phyloP scores from a whole-genome alignment of 192 early-diverging fungal genomes.

The Backusella australiensis region DNA sequence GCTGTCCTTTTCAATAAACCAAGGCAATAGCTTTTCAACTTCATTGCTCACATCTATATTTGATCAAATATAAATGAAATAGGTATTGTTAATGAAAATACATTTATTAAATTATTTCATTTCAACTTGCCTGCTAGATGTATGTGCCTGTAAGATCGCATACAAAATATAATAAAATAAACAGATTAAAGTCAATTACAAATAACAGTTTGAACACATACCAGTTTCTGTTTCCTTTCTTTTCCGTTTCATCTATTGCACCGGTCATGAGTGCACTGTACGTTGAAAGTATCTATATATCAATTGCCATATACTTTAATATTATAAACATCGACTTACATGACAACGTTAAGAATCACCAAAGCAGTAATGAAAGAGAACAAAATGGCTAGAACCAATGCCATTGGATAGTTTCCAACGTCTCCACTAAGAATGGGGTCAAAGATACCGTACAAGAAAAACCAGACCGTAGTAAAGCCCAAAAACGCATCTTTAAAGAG shows the following conservation, averaged over 20 bases:
- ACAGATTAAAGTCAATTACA: background rate
- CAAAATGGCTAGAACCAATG: background rate
- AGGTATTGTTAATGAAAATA: too few relatives aligned
- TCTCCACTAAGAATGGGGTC: background rate
- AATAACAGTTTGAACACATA: background rate
- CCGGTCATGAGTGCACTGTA: background rate
- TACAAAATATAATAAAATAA: too few relatives aligned
- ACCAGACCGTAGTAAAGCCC: background rate
- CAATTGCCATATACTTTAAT: background rate
- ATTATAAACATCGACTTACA: background rate
- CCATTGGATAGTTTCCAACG: background rate
- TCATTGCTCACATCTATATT: too few relatives aligned
- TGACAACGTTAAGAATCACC: background rate
- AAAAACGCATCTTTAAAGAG: background rate
- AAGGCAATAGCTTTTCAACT: too few relatives aligned
- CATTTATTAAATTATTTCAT: too few relatives aligned
- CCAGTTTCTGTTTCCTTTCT: background rate
- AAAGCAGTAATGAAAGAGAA: slow-evolving; percentile 4
- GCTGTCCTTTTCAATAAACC: too few relatives aligned
- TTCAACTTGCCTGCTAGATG: too few relatives aligned
- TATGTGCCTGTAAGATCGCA: too few relatives aligned
- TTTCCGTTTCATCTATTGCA: background rate
- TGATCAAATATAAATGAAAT: too few relatives aligned
- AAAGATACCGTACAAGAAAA: slow-evolving; percentile 7
- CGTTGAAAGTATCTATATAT: background rate